Base-by-base conservation (phyloP, 2,329 filamentous ascomycete genomes). In the Fusarium cicatricum region DNA sequence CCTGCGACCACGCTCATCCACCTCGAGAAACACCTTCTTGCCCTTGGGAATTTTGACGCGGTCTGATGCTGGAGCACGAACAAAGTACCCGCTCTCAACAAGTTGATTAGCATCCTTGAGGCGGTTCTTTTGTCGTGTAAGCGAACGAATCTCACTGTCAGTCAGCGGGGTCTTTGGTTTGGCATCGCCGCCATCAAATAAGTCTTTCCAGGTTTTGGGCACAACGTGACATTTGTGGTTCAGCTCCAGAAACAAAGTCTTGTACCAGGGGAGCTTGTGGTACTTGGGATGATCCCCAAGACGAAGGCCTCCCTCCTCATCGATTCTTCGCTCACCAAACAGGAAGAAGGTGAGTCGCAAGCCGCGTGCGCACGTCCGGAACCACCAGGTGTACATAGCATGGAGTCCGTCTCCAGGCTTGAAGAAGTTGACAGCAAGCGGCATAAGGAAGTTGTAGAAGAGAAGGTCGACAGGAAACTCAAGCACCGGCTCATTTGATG, bases 371-470 rank as follows among this genome's bases (percentile, higher is more conserved):
- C 93, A 97, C 66, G 85, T 87, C 64, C 90, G 88, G 77, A 99
- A 97, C 92, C 95, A 99, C 94, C 94, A 98, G 8, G 87, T 88
- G 72, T 97, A 99, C 81, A 97, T 89, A 49, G 83, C 80, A 65
- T 96, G 90, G 3, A 99, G 79, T 1, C 86, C 89, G 70, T 96
- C 90, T 45, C 91, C 92, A 2, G 94, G 93, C 71, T 90, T 91
- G 75, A 97, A 89, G 66, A 92, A 88, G 66, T 86, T 89, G 65
- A 98, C 86, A 11, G 93, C 88, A 42, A 97, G 78, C 0, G 95
- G 95, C 81, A 97, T 95, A 40, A 97, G 79, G 72, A 97, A 96
- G 75, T 98, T 98, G 82, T 97, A 99, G 72, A 98, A 95, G 14
- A 99, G 80, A 2, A 99, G 81, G 70, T 99, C 94, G 57, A 97